Percentiles rank a stretch among this genome's conserved stretches.
phyloP scores from a whole-genome alignment of 768 basidiomycete species.

The Floccularia luteovirens region DNA sequence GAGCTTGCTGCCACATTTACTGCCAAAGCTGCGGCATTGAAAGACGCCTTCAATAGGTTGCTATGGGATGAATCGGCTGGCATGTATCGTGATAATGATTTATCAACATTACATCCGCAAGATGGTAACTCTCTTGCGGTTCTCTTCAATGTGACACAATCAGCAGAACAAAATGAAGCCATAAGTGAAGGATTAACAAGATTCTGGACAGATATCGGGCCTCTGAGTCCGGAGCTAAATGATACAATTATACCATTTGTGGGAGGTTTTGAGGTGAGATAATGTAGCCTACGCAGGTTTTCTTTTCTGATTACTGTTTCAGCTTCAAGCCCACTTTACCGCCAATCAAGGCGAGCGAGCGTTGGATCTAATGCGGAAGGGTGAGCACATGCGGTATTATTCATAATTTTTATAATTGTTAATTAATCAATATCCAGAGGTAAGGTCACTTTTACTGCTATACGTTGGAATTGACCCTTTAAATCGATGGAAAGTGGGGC shows the following conservation, averaged over 20 bases:
- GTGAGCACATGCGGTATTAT: conserved; percentile 6
- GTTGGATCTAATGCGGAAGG: conserved; percentile 34
- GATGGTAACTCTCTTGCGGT: conserved; percentile 44
- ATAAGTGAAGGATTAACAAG: conserved; percentile 34
- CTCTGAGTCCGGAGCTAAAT: conserved; percentile 39
- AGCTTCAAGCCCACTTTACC: conserved; percentile 45
- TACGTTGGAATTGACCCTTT: neutral
- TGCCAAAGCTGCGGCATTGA: conserved; percentile 28
- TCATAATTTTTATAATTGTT: neutral
- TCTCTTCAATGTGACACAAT: conserved; percentile 35
- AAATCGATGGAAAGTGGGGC: conserved; percentile 25
- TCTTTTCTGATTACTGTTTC: neutral
- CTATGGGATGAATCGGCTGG: conserved; percentile 36
- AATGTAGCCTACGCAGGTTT: neutral
- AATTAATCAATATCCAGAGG: conserved; percentile 7
- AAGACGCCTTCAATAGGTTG: conserved; percentile 29
- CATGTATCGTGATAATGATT: conserved; percentile 40
- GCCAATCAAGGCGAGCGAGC: conserved; percentile 36
- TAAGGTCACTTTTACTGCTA: conserved; percentile 1
- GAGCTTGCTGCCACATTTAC: conserved; percentile 17
- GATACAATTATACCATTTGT: conserved; percentile 46
- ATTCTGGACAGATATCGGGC: conserved; percentile 42
- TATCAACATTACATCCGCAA: conserved; percentile 33
- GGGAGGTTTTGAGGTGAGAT: conserved; percentile 36
- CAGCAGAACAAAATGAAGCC: conserved; percentile 25